Conservation (phyloP, 78 protist genomes). For the Guillardia theta region DNA sequence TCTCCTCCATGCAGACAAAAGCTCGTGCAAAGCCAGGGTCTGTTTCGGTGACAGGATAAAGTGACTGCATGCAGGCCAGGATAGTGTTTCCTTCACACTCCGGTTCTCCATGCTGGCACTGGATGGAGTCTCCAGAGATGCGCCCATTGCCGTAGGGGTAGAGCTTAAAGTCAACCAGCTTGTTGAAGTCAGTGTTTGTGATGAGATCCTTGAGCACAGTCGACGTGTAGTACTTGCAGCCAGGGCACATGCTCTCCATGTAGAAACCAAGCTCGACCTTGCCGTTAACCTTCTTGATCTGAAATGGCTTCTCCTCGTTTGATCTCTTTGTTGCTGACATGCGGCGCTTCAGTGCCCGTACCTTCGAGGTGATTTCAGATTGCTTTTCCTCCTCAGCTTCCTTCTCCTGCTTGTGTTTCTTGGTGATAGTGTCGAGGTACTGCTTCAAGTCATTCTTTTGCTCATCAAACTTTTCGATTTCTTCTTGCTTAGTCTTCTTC, state of each 20-base stretch:
- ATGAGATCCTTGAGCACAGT: background rate
- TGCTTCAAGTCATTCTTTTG: too few relatives aligned
- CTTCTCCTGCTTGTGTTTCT: too few relatives aligned
- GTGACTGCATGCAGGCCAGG: background rate
- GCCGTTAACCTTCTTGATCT: too few relatives aligned
- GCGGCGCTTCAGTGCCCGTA: too few relatives aligned
- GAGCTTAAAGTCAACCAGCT: background rate
- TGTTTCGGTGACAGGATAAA: background rate
- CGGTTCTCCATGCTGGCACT: background rate
- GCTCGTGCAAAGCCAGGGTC: background rate
- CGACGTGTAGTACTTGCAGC: constrained; percentile 15
- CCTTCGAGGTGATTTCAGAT: too few relatives aligned
- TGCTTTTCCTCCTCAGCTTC: too few relatives aligned
- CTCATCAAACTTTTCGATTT: too few relatives aligned
- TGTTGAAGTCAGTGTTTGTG: background rate
- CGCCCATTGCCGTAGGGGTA: constrained; percentile 18
- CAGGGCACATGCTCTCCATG: constrained; percentile 31
- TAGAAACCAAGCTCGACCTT: background rate
- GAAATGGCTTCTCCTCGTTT: too few relatives aligned
- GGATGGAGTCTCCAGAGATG: background rate
- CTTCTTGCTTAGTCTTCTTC: too few relatives aligned
- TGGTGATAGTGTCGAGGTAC: too few relatives aligned
- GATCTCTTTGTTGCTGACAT: too few relatives aligned
- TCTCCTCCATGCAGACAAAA: background rate
- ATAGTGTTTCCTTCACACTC: background rate